phyloP scores from a whole-genome alignment of 1,284 basidiomycete genomes.

The Cryptococcus wingfieldii region DNA sequence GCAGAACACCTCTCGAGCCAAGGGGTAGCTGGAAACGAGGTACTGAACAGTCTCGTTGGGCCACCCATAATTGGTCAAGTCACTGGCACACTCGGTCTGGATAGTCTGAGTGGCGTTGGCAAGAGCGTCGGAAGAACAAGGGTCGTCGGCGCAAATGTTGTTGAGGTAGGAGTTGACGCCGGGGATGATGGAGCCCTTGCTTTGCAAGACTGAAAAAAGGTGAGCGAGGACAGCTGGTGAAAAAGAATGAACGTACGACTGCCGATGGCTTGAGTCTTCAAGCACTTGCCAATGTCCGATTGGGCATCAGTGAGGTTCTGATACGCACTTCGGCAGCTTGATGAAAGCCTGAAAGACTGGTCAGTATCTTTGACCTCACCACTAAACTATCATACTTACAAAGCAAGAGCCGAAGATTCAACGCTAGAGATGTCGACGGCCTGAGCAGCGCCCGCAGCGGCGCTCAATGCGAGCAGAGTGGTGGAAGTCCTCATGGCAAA shows the following conservation, averaged over 20 bases:
- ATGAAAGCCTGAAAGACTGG: not conserved
- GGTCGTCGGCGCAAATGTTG: conserved; percentile 29
- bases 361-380: not conserved
- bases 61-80: conserved; percentile 29
- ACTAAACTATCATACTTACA: not conserved
- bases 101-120: conserved; percentile 27
- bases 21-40: conserved; percentile 33
- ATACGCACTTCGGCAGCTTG: conserved; percentile 1
- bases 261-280: no score
- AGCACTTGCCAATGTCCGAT: not conserved
- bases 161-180: conserved; percentile 36
- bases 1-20: conserved; percentile 43
- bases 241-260: not conserved
- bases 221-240: not conserved
- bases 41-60: conserved; percentile 24
- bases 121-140: conserved; percentile 40
- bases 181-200: conserved; percentile 35
- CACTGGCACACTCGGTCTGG: conserved; percentile 29
- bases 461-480: not conserved
- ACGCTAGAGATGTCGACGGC: not conserved
- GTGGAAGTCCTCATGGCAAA: not conserved
- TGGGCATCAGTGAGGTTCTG: no score
- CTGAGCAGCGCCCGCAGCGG: not conserved
- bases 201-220: conserved; percentile 16
- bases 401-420: not conserved